Percentiles rank a stretch among this genome's conserved stretches.
phyloP scores from a whole-genome alignment of 2,329 filamentous ascomycete species.

The Fusarium liriodendri region DNA sequence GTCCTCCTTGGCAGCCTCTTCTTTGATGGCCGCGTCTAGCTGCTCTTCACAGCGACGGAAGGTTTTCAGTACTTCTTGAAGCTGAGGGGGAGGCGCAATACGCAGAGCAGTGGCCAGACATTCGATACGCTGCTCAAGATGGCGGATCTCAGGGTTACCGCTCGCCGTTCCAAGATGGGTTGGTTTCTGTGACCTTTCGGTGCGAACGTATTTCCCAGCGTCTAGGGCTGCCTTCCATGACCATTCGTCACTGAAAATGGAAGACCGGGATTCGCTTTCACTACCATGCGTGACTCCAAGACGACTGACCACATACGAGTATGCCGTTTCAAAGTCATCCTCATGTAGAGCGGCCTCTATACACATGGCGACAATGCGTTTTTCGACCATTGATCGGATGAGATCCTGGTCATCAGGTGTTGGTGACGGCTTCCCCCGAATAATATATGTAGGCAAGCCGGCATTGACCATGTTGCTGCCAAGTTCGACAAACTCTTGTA shows the following conservation, averaged over 20 bases:
- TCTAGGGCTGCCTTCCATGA: constrained; percentile 84
- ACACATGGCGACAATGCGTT: constrained; percentile 82
- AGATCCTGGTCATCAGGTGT: constrained; percentile 41
- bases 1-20: constrained; percentile 75
- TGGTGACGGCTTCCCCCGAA: constrained; percentile 6
- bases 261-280: neutral
- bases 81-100: constrained; percentile 74
- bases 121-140: constrained; percentile 84
- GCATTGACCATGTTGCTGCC: constrained; percentile 74
- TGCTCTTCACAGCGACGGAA: constrained; percentile 85
- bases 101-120: constrained; percentile 80
- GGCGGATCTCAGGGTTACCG: constrained; percentile 72
- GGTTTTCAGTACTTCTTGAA: constrained; percentile 80
- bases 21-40: constrained; percentile 72
- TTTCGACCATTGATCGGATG: constrained; percentile 61
- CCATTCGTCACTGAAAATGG: constrained; percentile 66
- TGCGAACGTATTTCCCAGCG: constrained; percentile 79
- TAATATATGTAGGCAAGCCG: constrained; percentile 53
- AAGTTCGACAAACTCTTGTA: constrained; percentile 79
- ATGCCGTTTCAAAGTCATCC: constrained; percentile 87
- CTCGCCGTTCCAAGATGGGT: constrained; percentile 71
- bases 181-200: constrained; percentile 62
- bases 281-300: constrained; percentile 55
- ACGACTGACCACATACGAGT: constrained; percentile 82
- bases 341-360: constrained; percentile 80